Evolutionary conservation across 768 basidiomycete species (phyloP), one percentile per base, ranked within the genome.

Genomic region (Phlebiopsis flavidoalba): DNA sequence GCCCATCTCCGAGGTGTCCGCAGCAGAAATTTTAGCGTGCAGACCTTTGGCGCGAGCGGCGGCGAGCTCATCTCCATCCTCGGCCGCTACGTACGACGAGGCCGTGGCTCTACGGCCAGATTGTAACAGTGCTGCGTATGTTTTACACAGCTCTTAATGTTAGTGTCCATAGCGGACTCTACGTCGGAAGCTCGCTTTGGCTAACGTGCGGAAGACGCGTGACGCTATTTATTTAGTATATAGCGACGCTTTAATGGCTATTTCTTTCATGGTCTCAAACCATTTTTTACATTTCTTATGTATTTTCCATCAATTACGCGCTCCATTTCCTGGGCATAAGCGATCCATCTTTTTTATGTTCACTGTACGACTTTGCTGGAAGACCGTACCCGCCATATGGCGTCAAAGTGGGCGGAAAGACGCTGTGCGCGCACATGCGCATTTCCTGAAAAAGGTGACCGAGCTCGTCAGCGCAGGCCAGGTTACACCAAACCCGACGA

Each of bases 401-500:
- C n/a, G n/a, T n/a, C n/a, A n/a, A n/a, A n/a, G n/a, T n/a, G n/a
- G n/a, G n/a, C n/a, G n/a, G n/a, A n/a, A n/a, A n/a, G n/a, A n/a
- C n/a, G n/a, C n/a, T n/a, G n/a, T 61, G 59, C 31, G 61, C 55
- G 31, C 70, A 71, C 48, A 66, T 69, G 66, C 61, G 36, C 37
- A 58, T 1, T 69, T 65, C 60, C n/a, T 69, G 33, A 62, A 64
- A 47, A 62, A 66, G 57, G 37, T 63, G 14, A 65, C 66, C 5
- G 54, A 61, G 15, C 60, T 67, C 14, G 61, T 73, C 46, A 48
- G 53, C 17, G 50, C 55, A 0, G 69, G 70, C 1, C 57, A 52
- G 51, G 21, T 74, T 33, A 69, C 64, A 55, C 71, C 72, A 8
- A 68, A 69, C 43, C 67, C 65, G 8, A 47, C 70, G 49, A 63